These are phyloP conservation scores for Podospora comata DNA, from an alignment of 495 filamentous ascomycete genomes.

Conservation along the genomic window DNA sequence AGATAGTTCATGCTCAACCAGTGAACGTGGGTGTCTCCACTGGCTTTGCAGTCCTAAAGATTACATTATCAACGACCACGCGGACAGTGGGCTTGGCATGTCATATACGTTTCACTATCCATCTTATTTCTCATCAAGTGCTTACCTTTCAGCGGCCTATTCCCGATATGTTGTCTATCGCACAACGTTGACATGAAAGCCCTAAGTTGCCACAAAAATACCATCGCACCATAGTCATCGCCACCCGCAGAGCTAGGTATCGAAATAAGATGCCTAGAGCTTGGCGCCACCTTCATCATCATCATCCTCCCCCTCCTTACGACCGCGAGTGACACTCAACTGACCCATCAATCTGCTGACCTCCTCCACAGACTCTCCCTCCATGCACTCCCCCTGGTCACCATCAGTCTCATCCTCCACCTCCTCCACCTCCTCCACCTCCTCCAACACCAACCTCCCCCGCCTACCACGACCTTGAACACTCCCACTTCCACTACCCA, in stretches of 20 bases:
- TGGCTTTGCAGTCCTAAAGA: no score
- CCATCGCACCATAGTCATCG: background rate
- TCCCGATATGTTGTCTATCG: no score
- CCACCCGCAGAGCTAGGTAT: background rate
- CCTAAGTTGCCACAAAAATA: background rate
- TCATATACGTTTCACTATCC: no score
- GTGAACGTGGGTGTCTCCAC: no score
- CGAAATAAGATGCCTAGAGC: background rate
- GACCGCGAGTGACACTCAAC: background rate
- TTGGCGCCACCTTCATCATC: background rate
- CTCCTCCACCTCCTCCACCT: background rate
- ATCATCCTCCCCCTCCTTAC: background rate
- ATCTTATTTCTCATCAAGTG: no score
- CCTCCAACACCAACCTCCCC: background rate
- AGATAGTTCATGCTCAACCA: no score
- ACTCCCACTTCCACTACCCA: background rate
- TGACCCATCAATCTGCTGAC: background rate
- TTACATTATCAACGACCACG: no score
- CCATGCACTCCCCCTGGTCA: background rate
- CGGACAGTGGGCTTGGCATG: no score
- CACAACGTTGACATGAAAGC: no score
- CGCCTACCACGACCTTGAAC: no score
- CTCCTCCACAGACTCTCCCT: background rate
- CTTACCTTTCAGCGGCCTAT: no score
- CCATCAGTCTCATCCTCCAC: background rate